These are phyloP conservation scores for Aspergillus sp. DNA, from an alignment of 2,329 filamentous ascomycete genomes.

Conservation along the genomic window DNA sequence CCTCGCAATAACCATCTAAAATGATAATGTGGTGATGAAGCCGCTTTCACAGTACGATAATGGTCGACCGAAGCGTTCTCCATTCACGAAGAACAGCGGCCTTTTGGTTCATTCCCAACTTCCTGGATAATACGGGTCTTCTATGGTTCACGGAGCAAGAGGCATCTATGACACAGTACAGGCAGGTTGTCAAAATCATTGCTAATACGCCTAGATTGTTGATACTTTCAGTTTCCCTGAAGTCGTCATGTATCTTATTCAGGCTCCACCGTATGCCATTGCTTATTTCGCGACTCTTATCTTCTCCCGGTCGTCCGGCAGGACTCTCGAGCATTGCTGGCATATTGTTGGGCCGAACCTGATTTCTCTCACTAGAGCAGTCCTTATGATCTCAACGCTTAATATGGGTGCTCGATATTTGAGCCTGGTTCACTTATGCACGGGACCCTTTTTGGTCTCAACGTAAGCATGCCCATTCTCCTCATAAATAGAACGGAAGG, in stretches of 20 bases:
- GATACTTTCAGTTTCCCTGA: slow-evolving; percentile 5
- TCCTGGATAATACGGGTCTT: slow-evolving; percentile 3
- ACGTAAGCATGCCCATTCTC: slow-evolving; percentile 1
- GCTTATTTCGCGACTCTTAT: slow-evolving; percentile 6
- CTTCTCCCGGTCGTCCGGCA: slow-evolving; percentile 6
- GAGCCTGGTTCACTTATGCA: slow-evolving; percentile 7
- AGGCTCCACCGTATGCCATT: slow-evolving; percentile 8
- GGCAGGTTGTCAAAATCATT: slow-evolving; percentile 1
- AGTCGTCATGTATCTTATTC: slow-evolving; percentile 7
- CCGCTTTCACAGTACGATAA: slow-evolving; percentile 21
- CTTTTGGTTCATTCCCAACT: slow-evolving; percentile 4
- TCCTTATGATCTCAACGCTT: slow-evolving; percentile 8
- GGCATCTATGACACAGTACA: slow-evolving; percentile 6
- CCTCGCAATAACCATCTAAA: neutral
- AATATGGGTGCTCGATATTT: slow-evolving; percentile 7
- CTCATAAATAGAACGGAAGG: neutral
- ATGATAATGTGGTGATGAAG: neutral
- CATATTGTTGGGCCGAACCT: slow-evolving; percentile 6
- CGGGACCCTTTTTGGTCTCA: slow-evolving; percentile 6
- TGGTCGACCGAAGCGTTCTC: slow-evolving; percentile 21
- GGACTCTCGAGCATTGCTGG: slow-evolving; percentile 5
- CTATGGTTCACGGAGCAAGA: slow-evolving; percentile 5
- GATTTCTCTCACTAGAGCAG: slow-evolving; percentile 4
- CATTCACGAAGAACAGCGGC: slow-evolving; percentile 16
- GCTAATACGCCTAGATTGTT: slow-evolving; percentile 3